Base-by-base conservation (phyloP, 208 protist species). In the Naegleria lovaniensis region DNA sequence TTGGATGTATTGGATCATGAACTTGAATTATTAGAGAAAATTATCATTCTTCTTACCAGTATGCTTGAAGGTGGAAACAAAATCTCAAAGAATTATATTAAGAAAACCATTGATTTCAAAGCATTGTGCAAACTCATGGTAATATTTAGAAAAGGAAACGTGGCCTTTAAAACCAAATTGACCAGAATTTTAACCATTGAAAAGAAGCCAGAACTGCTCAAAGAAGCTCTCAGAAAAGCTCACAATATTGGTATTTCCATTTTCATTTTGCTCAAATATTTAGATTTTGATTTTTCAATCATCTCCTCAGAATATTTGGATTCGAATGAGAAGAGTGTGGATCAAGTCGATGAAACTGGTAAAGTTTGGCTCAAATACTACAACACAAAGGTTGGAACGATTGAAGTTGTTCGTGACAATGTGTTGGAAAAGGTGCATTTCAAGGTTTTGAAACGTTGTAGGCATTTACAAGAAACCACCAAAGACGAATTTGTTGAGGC, bases 401-500 rank as follows among this genome's bases (percentile, higher is more conserved):
- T 88, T 39, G 85, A 88, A 88, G 25, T 88, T 29, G 5, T 88
- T 11, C 52, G 85, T 59, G 48, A 88, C 39, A 39, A 88, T 25
- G 5, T 40, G 6, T 40, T 88, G 2, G 85, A 88, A 58, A 59
- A 9, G 15, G 85, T 88, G 2, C 39, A 88, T 22, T 88, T 88
- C 38, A 11, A 7, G 13, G 59, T 51, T 25, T n/a, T 41, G 9
- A 25, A 51, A 58, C 25, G 25, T 5, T 36, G 4, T 39, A 36
- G 19, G 22, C 6, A 59, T 55, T 40, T 88, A 58, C 13, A 11
- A 13, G 6, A 88, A 39, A 5, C 48, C 9, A 25, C 22, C 0
- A 55, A 59, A 25, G 5, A 59, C 11, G 48, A 88, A 29, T 88
- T 88, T 59, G 29, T 88, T 9, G 25, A 59, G 3, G 25, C 4